These are phyloP conservation scores for Scenedesmus sp. DNA, from an alignment of 163 green algal genomes.

Conservation along the genomic window DNA sequence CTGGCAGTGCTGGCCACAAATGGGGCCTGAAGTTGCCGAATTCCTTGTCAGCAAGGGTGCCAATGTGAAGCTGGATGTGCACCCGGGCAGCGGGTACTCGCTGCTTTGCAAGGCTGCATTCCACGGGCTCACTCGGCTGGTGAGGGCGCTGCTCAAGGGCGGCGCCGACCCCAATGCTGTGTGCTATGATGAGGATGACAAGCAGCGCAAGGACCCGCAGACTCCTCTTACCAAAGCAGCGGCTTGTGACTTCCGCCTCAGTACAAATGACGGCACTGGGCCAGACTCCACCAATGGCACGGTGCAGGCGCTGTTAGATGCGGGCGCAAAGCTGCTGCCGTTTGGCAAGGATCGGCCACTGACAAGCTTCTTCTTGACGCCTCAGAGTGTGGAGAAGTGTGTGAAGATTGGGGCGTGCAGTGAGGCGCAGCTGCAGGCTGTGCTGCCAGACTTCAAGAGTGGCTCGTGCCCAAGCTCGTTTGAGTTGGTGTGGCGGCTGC, in stretches of 20 bases:
- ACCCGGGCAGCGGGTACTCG: neutral
- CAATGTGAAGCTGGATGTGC: neutral
- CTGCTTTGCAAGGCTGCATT: conserved; percentile 14
- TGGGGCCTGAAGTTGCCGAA: neutral
- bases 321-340: neutral
- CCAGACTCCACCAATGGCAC: neutral
- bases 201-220: neutral
- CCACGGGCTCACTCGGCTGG: neutral
- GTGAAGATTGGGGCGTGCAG: neutral
- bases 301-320: neutral
- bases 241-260: neutral
- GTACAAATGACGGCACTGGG: neutral
- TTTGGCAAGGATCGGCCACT: neutral
- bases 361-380: neutral
- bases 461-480: neutral
- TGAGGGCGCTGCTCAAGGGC: neutral
- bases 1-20: neutral
- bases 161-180: conserved; percentile 4
- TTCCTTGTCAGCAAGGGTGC: conserved; percentile 25
- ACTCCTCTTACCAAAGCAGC: neutral
- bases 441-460: neutral
- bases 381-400: neutral
- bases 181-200: neutral
- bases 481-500: neutral
- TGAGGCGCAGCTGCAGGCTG: neutral